Evolutionary conservation across 257 asterid species (phyloP), one percentile per base, ranked within the genome.

Genomic region (Ehretia macrophylla): DNA sequence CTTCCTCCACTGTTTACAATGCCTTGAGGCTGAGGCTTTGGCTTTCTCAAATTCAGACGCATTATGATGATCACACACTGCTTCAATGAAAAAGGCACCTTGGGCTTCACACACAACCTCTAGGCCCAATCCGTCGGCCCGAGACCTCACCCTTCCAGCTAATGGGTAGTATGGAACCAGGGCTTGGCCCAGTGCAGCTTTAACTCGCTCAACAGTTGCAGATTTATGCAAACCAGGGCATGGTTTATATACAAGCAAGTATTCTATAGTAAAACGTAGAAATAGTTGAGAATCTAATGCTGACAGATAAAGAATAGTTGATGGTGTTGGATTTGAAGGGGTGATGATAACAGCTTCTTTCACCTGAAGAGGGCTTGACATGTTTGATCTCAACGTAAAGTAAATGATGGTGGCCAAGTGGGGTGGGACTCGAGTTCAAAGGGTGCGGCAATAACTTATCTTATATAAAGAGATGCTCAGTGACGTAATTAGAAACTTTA

Each of bases 261-360:
- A 82, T 32, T 87, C 95, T 40, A 80, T 58, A 32, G 83, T 78
- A 66, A 87, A 87, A 14, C 94, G 88, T 10, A 84, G 76, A 63
- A 87, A 87, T 5, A 75, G 75, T 64, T 87, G 90, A 51, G 95
- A 87, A 58, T 87, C 95, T 23, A 87, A 56, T 13, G 88, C 77
- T 12, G 95, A 84, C 62, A 87, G 94, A 6, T 50, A 85, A 69
- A 87, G 83, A 61, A 48, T 52, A 45, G 79, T 83, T 20, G 55
- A 67, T 37, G 94, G 95, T 0, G 94, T 87, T 40, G 85, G 83
- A 8, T 73, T 58, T 11, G 85, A 72, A 32, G 95, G 88, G 58
- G 62, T 57, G 47, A 87, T 74, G 19, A 84, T 20, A 51, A 69
- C 56, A 46, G 79, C 86, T 69, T 82, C 79, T 54, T 73, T 77